Evolutionary conservation across 2,329 filamentous ascomycete genomes (phyloP), one percentile per base, ranked within the genome.

Genomic region (Calonectria naviculata): DNA sequence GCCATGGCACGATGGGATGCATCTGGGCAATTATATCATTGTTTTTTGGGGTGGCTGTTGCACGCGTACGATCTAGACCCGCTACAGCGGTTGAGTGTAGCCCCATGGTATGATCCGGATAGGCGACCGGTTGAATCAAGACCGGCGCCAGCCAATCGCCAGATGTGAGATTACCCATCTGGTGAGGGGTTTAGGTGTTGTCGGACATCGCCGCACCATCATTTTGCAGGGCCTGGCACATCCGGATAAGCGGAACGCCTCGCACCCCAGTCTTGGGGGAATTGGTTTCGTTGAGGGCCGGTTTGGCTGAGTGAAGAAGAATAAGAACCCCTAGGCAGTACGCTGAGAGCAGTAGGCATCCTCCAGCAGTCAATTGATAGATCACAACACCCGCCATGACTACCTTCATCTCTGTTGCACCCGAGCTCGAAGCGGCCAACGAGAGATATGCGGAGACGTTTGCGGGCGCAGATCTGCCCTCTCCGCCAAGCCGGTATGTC

Each of bases 401-500:
- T 29, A 47, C 65, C 49, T 44, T 65, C 5, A 29, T 71, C 0
- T 76, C 77, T 1, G 67, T 78, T 54, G 56, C 61, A 0, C 60
- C 69, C 8, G 73, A 78, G 5, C 68, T 78, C 44, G 76, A 78
- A 72, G 73, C 72, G 17, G 76, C 77, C 0, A 78, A 78, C 67
- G 54, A 70, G 13, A 73, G 65, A 26, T 78, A 72, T 67, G 77
- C 75, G 28, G 70, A 74, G 41, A 66, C 49, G 2, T 78, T 78
- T 28, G 68, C 66, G 15, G 67, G 75, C 44, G 75, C 73, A 9
- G 68, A 78, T 52, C 49, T 78, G 61, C 73, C 75, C 13, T 76
- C 75, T 28, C 74, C 71, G n/a, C 77, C 77, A 2, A 68, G 71
- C 31, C 77, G 76, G 77, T 78, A 76, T 49, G 54, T 36, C 28